Percentiles rank a stretch among this genome's conserved stretches.
phyloP scores from a whole-genome alignment of 2,329 filamentous ascomycete species.

The Aspergillus hiratsukae region DNA sequence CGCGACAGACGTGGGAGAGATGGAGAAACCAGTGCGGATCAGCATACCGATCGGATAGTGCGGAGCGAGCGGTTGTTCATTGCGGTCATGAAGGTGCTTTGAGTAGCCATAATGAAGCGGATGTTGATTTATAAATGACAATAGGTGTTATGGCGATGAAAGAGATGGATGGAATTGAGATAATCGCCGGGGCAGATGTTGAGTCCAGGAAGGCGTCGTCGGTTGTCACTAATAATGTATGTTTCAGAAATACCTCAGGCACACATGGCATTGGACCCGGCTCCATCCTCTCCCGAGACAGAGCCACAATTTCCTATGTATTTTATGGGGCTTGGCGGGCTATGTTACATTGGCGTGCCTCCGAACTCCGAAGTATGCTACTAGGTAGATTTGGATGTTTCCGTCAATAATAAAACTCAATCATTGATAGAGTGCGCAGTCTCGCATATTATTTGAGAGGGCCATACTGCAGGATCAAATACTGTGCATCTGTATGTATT shows the following conservation, averaged over 20 bases:
- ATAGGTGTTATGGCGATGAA: constrained; percentile 1
- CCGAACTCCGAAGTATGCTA: too few relatives aligned
- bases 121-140: not conserved
- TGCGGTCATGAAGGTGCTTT: constrained; percentile 42
- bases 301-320: not conserved
- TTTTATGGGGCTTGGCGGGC: not conserved
- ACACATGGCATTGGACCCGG: not conserved
- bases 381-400: not conserved
- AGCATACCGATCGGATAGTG: constrained; percentile 74
- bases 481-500: not conserved
- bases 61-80: constrained; percentile 81
- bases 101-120: constrained; percentile 26
- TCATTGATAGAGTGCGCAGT: not conserved
- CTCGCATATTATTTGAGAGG: not conserved
- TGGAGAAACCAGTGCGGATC: not conserved
- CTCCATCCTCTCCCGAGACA: too few relatives aligned
- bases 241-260: not conserved
- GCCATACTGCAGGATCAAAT: not conserved
- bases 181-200: not conserved
- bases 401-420: not conserved
- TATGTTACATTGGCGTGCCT: not conserved
- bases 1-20: not conserved
- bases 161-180: not conserved
- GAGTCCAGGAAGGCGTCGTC: not conserved
- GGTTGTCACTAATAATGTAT: not conserved